These are phyloP conservation scores for Cryptococcus sp. DNA, from an alignment of 1,284 basidiomycete species.

Conservation along the genomic window DNA sequence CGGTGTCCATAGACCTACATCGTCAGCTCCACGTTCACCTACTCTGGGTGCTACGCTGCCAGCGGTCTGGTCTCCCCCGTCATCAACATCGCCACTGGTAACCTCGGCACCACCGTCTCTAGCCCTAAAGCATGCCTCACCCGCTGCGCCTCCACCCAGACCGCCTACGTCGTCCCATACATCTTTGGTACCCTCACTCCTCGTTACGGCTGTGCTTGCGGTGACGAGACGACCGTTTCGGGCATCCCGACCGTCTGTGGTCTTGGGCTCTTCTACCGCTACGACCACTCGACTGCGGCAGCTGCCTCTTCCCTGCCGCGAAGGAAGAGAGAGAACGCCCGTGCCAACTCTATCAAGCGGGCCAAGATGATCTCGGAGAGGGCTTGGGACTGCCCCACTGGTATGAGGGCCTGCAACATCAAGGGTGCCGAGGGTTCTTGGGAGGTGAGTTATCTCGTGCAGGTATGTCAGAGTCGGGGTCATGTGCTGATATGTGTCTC, in stretches of 20 bases:
- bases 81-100: conserved; percentile 1
- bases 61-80: not conserved
- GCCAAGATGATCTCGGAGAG: not conserved
- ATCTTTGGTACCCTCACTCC: not conserved
- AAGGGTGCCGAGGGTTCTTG: conserved; percentile 11
- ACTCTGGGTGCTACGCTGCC: conserved; percentile 1
- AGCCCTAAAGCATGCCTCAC: conserved; percentile 10
- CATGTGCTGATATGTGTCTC: not conserved
- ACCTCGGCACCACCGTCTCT: not conserved
- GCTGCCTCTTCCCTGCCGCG: conserved; percentile 6
- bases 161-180: conserved; percentile 7
- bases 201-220: conserved; percentile 12
- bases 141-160: not conserved
- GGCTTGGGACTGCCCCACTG: conserved; percentile 11
- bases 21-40: conserved; percentile 8
- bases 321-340: conserved; percentile 1
- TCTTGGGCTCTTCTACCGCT: conserved; percentile 6
- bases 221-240: not conserved
- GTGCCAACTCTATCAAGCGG: not conserved
- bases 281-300: conserved; percentile 7
- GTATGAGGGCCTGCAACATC: conserved; percentile 12
- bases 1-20: not conserved
- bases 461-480: too few relatives aligned
- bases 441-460: conserved; percentile 8
- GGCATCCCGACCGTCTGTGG: conserved; percentile 2